Conservation (phyloP, 805 yeast genomes). For the Myxozyma neglecta region DNA sequence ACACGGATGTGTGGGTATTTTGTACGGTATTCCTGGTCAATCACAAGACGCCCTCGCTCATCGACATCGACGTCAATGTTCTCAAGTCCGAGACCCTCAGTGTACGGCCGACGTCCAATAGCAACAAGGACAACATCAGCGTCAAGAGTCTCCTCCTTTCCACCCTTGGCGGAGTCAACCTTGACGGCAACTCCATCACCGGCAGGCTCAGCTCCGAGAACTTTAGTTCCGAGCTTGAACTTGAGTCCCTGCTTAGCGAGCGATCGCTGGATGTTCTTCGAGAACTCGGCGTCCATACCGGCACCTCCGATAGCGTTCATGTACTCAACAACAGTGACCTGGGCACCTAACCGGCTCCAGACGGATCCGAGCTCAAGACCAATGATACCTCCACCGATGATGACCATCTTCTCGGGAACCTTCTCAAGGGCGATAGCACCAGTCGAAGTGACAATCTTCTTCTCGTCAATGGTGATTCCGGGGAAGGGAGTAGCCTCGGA, state of each 20-base stretch:
- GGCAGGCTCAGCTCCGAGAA: constrained; percentile 77
- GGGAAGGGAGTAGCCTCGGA: constrained; percentile 99
- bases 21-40: constrained; percentile 90
- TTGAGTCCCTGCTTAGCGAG: constrained; percentile 92
- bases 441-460: constrained; percentile 93
- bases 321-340: constrained; percentile 93
- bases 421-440: constrained; percentile 84
- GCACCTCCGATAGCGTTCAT: constrained; percentile 95
- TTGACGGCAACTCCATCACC: constrained; percentile 87
- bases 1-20: constrained; percentile 91
- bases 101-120: constrained; percentile 97
- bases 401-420: constrained; percentile 85
- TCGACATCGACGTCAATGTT: constrained; percentile 86
- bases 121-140: constrained; percentile 95
- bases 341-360: constrained; percentile 90
- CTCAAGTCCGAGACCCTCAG: constrained; percentile 86
- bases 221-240: constrained; percentile 91
- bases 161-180: constrained; percentile 85
- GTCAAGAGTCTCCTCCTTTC: constrained; percentile 73
- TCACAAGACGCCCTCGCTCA: constrained; percentile 88
- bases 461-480: constrained; percentile 93
- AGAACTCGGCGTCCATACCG: constrained; percentile 95
- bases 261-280: constrained; percentile 85
- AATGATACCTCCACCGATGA: constrained; percentile 99
- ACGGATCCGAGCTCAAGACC: constrained; percentile 99